Percentiles rank a stretch among this genome's conserved stretches.
phyloP scores from a whole-genome alignment of 2,329 filamentous ascomycete genomes.

The Didymella keratinophila region DNA sequence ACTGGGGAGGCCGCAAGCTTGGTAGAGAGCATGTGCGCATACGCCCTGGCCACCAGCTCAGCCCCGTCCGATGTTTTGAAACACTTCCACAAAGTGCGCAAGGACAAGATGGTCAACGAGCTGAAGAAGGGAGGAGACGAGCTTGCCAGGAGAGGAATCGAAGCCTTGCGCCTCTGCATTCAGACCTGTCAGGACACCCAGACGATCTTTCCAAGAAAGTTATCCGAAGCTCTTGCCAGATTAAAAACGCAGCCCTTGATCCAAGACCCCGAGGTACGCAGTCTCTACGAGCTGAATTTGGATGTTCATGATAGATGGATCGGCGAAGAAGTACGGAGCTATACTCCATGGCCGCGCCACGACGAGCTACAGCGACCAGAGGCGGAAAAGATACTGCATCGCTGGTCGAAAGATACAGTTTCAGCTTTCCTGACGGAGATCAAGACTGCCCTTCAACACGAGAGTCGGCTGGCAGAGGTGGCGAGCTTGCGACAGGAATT shows the following conservation, averaged over 20 bases:
- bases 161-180: slow-evolving; percentile 75
- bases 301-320: slow-evolving; percentile 84
- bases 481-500: slow-evolving; percentile 74
- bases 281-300: slow-evolving; percentile 74
- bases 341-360: slow-evolving; percentile 86
- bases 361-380: slow-evolving; percentile 66
- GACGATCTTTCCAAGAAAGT: slow-evolving; percentile 73
- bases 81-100: slow-evolving; percentile 78
- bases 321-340: slow-evolving; percentile 80
- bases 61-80: slow-evolving; percentile 79
- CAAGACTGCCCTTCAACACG: slow-evolving; percentile 64
- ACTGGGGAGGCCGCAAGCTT: slow-evolving; percentile 57
- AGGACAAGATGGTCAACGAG: slow-evolving; percentile 70
- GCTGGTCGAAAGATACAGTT: slow-evolving; percentile 53
- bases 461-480: slow-evolving; percentile 72
- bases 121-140: slow-evolving; percentile 61
- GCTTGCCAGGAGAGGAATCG: slow-evolving; percentile 64
- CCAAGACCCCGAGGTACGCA: slow-evolving; percentile 71
- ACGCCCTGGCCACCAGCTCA: slow-evolving; percentile 81
- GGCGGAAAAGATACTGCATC: slow-evolving; percentile 51
- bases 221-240: slow-evolving; percentile 72
- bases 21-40: slow-evolving; percentile 79
- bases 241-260: slow-evolving; percentile 77
- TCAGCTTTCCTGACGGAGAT: slow-evolving; percentile 64
- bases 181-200: slow-evolving; percentile 80